phyloP scores from a whole-genome alignment of 2,329 filamentous ascomycete species.

The Rachicladosporium sp. region DNA sequence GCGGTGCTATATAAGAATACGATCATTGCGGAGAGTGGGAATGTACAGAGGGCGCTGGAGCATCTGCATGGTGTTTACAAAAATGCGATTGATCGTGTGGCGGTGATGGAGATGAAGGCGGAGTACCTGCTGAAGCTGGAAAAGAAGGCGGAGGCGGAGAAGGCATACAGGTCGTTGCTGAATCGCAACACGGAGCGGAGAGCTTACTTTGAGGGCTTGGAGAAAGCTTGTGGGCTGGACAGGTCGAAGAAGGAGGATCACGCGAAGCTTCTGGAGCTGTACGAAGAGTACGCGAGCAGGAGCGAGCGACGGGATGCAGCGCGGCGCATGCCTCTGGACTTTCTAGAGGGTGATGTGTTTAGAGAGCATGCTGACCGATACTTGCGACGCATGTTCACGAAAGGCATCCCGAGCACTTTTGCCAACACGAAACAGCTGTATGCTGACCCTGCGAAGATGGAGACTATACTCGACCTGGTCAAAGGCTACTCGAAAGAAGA shows the following conservation, averaged over 20 bases:
- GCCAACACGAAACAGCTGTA: slow-evolving; percentile 94
- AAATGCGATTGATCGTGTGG: slow-evolving; percentile 68
- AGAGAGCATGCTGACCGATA: slow-evolving; percentile 65
- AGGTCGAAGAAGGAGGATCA: slow-evolving; percentile 49
- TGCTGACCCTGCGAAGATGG: slow-evolving; percentile 61
- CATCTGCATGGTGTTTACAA: slow-evolving; percentile 71
- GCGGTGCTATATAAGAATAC: slow-evolving; percentile 89
- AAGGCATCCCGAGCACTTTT: slow-evolving; percentile 90
- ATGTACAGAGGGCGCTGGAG: slow-evolving; percentile 70
- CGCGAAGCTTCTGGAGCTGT: slow-evolving; percentile 64
- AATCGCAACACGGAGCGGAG: slow-evolving; percentile 82
- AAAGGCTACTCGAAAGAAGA: slow-evolving; percentile 55
- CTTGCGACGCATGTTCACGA: slow-evolving; percentile 71
- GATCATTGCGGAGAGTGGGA: slow-evolving; percentile 81
- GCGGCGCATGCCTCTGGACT: slow-evolving; percentile 76
- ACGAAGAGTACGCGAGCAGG: slow-evolving; percentile 69
- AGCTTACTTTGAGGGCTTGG: slow-evolving; percentile 69
- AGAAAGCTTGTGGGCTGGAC: slow-evolving; percentile 54
- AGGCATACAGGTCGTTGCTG: slow-evolving; percentile 67
- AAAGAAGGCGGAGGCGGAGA: slow-evolving; percentile 65
- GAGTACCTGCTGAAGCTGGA: slow-evolving; percentile 71
- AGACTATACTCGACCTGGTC: slow-evolving; percentile 62
- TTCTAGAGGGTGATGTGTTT: slow-evolving; percentile 74
- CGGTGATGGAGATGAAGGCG: slow-evolving; percentile 74
- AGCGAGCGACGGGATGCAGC: slow-evolving; percentile 75